Base-by-base conservation (phyloP, 768 basidiomycete genomes). In the Harrya chromipes region DNA sequence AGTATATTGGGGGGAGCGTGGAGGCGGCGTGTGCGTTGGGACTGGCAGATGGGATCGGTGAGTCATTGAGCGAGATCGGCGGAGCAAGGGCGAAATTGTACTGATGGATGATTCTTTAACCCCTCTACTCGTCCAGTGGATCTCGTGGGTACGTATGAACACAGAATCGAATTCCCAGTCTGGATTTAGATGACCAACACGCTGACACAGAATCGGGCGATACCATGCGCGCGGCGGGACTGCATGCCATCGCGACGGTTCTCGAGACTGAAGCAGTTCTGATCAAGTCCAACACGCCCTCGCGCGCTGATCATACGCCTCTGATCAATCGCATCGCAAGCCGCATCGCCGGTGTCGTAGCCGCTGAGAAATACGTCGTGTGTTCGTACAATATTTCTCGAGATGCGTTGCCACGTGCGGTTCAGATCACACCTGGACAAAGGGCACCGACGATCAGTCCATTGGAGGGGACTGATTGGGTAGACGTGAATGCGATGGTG, bases 21-120 rank as follows among this genome's bases (percentile, higher is more conserved):
- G 97, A 99, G 70, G 97, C 95, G 8, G 97, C 97, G 33, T 99
- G 97, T 72, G 82, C 97, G 2, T 75, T 99, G 12, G 97, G 97
- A 1, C 76, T 98, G 54, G 95, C 97, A 6, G 97, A 99, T 69
- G 97, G 94, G 8, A 97, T 99, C 49, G 91, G 92, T 93, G 59
- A 60, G 84, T 71, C 9, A 1, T 8, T 9, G 6, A 8, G 27
- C 27, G 27, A 16, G 19, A 6, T 16, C 21, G 12, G 19, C 17
- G 40, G 19, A n/a, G 29, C 11, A 29, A 13, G 6, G 3, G 29
- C 2, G 1, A 23, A 8, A 40, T 41, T 2, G 21, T 17, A 16
- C 10, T 35, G 17, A 11, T 9, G 11, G 23, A n/a, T 35, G 23
- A 40, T 33, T 19, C 35, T 17, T 21, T 27, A 2, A 10, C 10